Base-by-base conservation (phyloP, 306 rosid species). In the Nissolia schottii region DNA sequence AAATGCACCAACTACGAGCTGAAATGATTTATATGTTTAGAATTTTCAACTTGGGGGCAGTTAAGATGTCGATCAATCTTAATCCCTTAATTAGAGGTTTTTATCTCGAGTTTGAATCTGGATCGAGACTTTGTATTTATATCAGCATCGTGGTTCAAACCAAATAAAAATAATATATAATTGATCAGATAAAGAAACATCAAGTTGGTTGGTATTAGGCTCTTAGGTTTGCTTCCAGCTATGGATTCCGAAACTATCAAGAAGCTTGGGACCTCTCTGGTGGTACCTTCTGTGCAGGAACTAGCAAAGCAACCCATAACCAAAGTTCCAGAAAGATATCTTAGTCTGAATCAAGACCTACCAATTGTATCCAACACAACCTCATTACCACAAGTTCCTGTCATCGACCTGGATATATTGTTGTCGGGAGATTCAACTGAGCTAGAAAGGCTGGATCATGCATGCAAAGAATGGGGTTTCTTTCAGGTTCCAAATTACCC, bases 381-480 rank as follows among this genome's bases (percentile, higher is more conserved):
- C 16, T 20, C 69, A 37, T 54, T 58, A 6, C 72, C 82, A 3
- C 54, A 66, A 66, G 2, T 79, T 20, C 84, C 74, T 1, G 22
- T 83, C 12, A 71, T 83, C 7, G 82, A 83, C 73, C 27, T 79
- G 70, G 27, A 12, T 5, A 79, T 59, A 55, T 49, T 83, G 20
- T 61, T 75, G 3, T 58, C 77, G 10, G 22, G 53, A 24, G 64
- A 66, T 29, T 62, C 50, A 10, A 40, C 71, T 34, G 82, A 79
- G 35, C 34, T 83, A 62, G 53, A 64, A 10, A 79, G 57, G 38
- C 19, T 79, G 24, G 73, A 83, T 50, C 28, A 9, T 34, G 84
- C 87, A 24, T 79, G 87, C 37, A 24, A 55, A 27, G 62, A 56
- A 56, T 56, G 37, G 37, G 62, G 62, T 14, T 56, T 27, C 37